A percentile compares a stretch with the other conserved stretches of the same genome.
Evolutionary conservation across 306 rosid species (phyloP).

Genomic region (Ormosia semicastrata): DNA sequence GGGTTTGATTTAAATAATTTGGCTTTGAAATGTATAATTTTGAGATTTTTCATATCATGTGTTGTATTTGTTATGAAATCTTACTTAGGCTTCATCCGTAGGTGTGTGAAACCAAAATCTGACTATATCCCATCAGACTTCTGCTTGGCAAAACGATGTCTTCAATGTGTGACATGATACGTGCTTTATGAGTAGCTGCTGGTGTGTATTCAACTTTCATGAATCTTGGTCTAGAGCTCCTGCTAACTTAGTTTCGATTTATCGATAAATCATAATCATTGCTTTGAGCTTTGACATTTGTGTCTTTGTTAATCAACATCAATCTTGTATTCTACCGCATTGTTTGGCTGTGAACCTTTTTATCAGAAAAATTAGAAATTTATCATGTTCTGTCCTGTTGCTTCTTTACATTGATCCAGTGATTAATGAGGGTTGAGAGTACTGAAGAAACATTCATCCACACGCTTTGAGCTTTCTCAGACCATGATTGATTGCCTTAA

Average conservation of each 20-base stretch:
- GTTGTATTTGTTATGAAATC: slow-evolving; percentile 31
- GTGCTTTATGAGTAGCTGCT: background rate
- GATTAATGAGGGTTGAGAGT: background rate
- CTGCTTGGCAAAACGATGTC: slow-evolving; percentile 10
- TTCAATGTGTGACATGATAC: slow-evolving; percentile 11
- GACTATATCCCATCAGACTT: background rate
- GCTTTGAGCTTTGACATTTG: slow-evolving; percentile 16
- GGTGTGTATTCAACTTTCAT: background rate
- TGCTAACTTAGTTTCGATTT: background rate
- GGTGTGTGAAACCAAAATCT: slow-evolving; percentile 2
- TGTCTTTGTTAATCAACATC: background rate
- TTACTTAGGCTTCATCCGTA: background rate
- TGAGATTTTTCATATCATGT: background rate
- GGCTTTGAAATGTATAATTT: too few species aligned
- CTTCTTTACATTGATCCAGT: slow-evolving; percentile 16
- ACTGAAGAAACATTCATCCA: background rate
- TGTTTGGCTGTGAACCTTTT: background rate
- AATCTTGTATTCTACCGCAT: background rate
- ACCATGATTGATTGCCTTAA: slow-evolving; percentile 10
- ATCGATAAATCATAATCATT: background rate
- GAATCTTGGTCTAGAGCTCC: background rate
- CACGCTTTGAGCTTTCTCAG: background rate
- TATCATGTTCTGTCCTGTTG: background rate
- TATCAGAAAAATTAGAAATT: background rate
- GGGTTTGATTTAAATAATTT: slow-evolving; percentile 3